These are phyloP conservation scores for Caulochytrium protostelioides DNA, from an alignment of 371 early-diverging fungal species.

Conservation along the genomic window DNA sequence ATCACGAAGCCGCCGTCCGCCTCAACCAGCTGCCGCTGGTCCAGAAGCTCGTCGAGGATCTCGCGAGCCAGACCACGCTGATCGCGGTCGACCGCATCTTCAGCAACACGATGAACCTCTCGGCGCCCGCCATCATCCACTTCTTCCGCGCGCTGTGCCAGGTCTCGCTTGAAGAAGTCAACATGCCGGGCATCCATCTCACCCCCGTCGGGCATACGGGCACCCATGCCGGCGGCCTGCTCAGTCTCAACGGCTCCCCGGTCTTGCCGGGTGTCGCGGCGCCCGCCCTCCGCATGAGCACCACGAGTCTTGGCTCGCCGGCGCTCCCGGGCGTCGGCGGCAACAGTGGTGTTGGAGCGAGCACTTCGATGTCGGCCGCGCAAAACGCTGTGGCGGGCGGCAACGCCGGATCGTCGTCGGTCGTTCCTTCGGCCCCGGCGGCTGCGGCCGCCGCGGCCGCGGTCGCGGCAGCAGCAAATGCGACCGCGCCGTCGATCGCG, in stretches of 20 bases:
- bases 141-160: slow-evolving; percentile 26
- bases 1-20: not conserved
- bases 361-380: too few relatives aligned
- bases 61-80: slow-evolving; percentile 16
- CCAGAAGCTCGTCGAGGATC: slow-evolving; percentile 18
- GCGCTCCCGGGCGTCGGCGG: not conserved
- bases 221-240: not conserved
- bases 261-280: too few relatives aligned
- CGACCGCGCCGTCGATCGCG: too few relatives aligned
- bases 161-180: slow-evolving; percentile 28
- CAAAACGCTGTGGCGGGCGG: too few relatives aligned
- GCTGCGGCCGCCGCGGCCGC: too few relatives aligned
- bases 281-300: not conserved
- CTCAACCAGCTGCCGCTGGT: not conserved
- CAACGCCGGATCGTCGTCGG: too few relatives aligned
- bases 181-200: slow-evolving; percentile 6
- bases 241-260: too few relatives aligned
- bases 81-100: slow-evolving; percentile 30
- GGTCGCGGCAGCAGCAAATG: too few relatives aligned
- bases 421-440: too few relatives aligned
- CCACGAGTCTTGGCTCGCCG: slow-evolving; percentile 1
- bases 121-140: slow-evolving; percentile 22
- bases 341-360: too few relatives aligned
- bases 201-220: slow-evolving; percentile 7
- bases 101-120: slow-evolving; percentile 15